These are phyloP conservation scores for Rubia occidens DNA, from an alignment of 305 asterid species.

Conservation along the genomic window DNA sequence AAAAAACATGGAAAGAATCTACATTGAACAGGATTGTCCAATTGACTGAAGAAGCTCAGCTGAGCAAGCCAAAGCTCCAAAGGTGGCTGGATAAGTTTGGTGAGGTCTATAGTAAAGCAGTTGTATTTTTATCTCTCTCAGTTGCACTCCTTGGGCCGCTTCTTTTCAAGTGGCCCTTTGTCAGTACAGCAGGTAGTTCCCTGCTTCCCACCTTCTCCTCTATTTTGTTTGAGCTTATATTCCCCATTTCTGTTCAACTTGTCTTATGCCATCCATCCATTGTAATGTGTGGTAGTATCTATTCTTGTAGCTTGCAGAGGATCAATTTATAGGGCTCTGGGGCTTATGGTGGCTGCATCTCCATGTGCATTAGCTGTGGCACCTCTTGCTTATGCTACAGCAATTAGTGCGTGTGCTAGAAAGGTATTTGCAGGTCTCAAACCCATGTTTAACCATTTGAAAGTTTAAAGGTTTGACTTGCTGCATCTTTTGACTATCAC, in stretches of 20 bases:
- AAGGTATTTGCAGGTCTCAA: constrained; percentile 40
- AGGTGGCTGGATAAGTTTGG: constrained; percentile 98
- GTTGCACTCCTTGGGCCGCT: constrained; percentile 85
- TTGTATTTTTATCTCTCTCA: constrained; percentile 57
- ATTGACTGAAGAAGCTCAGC: constrained; percentile 95
- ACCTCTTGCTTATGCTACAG: constrained; percentile 91
- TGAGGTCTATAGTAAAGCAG: constrained; percentile 84
- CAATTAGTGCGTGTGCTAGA: constrained; percentile 97
- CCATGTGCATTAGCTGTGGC: constrained; percentile 99
- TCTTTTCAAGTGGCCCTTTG: constrained; percentile 86
- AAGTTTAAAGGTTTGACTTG: constrained; percentile 5
- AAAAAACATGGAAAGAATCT: constrained; percentile 92
- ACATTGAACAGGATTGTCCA: constrained; percentile 83
- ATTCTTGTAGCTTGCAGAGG: constrained; percentile 76
- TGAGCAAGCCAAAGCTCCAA: constrained; percentile 92
- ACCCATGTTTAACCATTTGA: not conserved
- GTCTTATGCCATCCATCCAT: not conserved
- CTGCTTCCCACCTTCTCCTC: not conserved
- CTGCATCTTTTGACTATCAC: not conserved
- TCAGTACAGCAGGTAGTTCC: constrained; percentile 75
- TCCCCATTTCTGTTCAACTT: not conserved
- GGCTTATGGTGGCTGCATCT: constrained; percentile 99
- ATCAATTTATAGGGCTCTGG: constrained; percentile 90
- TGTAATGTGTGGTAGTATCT: not conserved
- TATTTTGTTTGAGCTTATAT: not conserved